Percentiles rank a stretch among this genome's conserved stretches.
Evolutionary conservation across 169 alveolate genomes (phyloP).

Genomic region (Plasmodium cynomolgi): DNA sequence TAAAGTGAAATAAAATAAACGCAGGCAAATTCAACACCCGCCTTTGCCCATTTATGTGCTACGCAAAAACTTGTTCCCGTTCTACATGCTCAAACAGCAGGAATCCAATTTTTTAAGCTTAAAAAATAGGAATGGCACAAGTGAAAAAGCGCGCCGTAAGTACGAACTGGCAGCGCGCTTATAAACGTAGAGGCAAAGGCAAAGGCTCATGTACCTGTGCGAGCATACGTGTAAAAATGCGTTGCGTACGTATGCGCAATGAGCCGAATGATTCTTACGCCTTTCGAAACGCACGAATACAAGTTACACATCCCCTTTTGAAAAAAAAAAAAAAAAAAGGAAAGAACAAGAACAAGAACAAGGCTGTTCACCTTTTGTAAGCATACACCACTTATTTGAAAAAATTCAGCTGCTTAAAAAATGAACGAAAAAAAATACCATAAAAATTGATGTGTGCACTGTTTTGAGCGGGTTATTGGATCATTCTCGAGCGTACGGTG

Average conservation of each 20-base stretch:
- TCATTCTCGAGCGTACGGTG: neutral
- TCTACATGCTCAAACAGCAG: slow-evolving; percentile 24
- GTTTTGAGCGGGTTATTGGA: neutral
- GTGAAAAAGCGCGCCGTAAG: neutral
- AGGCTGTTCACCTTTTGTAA: neutral
- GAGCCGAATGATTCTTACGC: neutral
- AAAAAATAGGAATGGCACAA: neutral
- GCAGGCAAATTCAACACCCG: neutral
- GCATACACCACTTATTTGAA: neutral
- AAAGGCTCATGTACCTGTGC: neutral
- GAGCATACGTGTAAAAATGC: neutral
- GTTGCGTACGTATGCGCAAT: neutral
- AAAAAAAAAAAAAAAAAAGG: neutral
- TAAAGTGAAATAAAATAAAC: neutral
- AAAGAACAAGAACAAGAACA: neutral
- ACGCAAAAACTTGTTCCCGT: slow-evolving; percentile 7
- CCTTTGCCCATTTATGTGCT: neutral
- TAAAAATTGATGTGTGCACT: neutral
- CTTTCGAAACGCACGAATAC: neutral
- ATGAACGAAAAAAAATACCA: neutral
- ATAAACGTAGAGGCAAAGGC: neutral
- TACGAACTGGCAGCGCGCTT: neutral
- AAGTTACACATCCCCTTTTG: neutral
- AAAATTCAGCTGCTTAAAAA: neutral
- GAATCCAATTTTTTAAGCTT: neutral